Evolutionary conservation across 2,329 filamentous ascomycete species (phyloP).

Genomic region (Byssochlamys sp.): DNA sequence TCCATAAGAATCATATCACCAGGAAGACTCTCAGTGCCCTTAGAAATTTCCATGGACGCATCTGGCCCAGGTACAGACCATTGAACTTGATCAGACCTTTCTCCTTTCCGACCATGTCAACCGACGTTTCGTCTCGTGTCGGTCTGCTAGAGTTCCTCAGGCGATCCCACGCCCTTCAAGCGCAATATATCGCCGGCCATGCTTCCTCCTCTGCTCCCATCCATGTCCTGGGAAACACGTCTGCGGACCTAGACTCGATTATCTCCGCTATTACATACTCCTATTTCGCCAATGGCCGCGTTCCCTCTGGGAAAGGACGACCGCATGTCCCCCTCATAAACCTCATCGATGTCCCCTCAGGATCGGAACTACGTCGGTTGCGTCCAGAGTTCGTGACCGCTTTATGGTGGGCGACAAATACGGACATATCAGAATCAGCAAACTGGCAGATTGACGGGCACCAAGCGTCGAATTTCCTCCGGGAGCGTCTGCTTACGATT

Average conservation of each 20-base stretch:
- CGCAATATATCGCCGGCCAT: constrained; percentile 15
- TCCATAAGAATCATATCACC: neutral
- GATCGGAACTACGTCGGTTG: constrained; percentile 42
- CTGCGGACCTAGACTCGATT: constrained; percentile 54
- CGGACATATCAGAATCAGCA: constrained; percentile 4
- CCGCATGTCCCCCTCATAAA: constrained; percentile 51
- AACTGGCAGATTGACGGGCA: constrained; percentile 16
- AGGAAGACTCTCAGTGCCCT: neutral
- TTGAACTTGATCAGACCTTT: neutral
- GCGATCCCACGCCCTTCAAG: constrained; percentile 21
- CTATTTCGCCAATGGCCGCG: constrained; percentile 44
- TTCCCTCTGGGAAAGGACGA: constrained; percentile 22
- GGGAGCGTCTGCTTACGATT: constrained; percentile 32
- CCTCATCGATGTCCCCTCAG: constrained; percentile 38
- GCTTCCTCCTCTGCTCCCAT: constrained; percentile 14
- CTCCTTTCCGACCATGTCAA: neutral
- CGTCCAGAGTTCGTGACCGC: constrained; percentile 52
- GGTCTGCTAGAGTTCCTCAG: constrained; percentile 30
- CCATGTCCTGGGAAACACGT: constrained; percentile 36
- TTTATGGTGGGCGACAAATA: constrained; percentile 40
- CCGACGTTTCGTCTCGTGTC: neutral
- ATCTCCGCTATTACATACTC: constrained; percentile 53
- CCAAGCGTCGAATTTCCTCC: constrained; percentile 16
- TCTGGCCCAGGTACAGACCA: neutral
- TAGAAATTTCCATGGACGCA: neutral